phyloP scores from a whole-genome alignment of 1,284 basidiomycete species.

The Rhodotorula sp. region DNA sequence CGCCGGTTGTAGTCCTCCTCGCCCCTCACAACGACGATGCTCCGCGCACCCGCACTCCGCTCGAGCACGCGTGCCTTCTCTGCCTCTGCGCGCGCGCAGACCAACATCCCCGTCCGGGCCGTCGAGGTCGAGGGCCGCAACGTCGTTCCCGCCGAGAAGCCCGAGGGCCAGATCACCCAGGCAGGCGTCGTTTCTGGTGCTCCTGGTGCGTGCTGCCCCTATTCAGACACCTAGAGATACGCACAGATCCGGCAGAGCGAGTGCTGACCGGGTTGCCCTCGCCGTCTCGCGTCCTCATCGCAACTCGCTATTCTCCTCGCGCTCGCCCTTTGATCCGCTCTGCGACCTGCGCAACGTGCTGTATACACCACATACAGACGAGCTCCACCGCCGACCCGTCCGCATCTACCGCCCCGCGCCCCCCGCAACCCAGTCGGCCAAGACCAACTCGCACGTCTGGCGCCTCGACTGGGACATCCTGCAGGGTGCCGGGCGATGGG shows the following conservation, averaged over 20 bases:
- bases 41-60: slow-evolving; percentile 10
- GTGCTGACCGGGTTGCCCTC: neutral
- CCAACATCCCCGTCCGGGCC: slow-evolving; percentile 28
- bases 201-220: slow-evolving; percentile 45
- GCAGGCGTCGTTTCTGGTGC: slow-evolving; percentile 53
- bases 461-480: slow-evolving; percentile 91
- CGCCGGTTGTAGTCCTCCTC: neutral
- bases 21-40: slow-evolving; percentile 4
- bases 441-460: slow-evolving; percentile 84
- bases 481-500: slow-evolving; percentile 87
- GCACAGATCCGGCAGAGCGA: neutral
- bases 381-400: slow-evolving; percentile 82
- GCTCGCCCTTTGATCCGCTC: neutral
- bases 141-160: slow-evolving; percentile 28
- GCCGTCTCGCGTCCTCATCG: neutral
- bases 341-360: slow-evolving; percentile 5
- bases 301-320: neutral
- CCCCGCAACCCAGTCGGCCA: slow-evolving; percentile 93
- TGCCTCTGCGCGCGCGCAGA: slow-evolving; percentile 4
- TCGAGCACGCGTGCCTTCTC: slow-evolving; percentile 16
- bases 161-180: slow-evolving; percentile 35
- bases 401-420: slow-evolving; percentile 92
- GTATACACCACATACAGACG: slow-evolving; percentile 56
- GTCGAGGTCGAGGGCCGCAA: slow-evolving; percentile 21
- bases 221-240: too few relatives aligned